Conservation (phyloP, 192 early-diverging fungal species). For the Coemansia sp. region DNA sequence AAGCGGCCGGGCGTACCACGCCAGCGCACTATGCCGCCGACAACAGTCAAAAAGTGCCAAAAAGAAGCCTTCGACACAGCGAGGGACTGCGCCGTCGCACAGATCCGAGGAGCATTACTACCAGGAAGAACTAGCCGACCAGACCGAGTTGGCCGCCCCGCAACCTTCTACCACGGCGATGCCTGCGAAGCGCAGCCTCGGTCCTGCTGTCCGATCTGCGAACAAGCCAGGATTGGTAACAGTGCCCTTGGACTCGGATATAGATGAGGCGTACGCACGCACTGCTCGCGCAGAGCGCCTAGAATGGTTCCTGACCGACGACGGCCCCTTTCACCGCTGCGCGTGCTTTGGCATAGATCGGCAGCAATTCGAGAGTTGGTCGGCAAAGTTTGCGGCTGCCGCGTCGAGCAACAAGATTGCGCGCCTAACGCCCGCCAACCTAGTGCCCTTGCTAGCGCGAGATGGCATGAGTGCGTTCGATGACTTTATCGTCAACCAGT, state of each 20-base stretch:
- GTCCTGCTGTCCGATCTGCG: not conserved
- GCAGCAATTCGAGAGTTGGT: slow-evolving; percentile 29
- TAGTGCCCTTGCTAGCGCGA: slow-evolving; percentile 29
- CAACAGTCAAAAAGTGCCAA: not conserved
- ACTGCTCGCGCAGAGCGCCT: slow-evolving; percentile 11
- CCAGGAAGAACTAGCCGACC: not conserved
- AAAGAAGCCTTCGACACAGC: not conserved
- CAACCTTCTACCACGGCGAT: not conserved
- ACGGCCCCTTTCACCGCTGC: slow-evolving; percentile 23
- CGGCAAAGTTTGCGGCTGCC: slow-evolving; percentile 18
- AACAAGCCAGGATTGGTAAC: not conserved
- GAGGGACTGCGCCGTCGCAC: not conserved
- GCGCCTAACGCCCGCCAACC: slow-evolving; percentile 17
- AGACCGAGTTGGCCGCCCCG: not conserved
- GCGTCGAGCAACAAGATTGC: slow-evolving; percentile 24
- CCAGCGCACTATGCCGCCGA: not conserved
- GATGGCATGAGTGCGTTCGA: slow-evolving; percentile 20
- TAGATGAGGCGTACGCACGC: slow-evolving; percentile 37
- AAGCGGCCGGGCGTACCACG: not conserved
- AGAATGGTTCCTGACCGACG: slow-evolving; percentile 7
- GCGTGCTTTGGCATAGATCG: slow-evolving; percentile 43
- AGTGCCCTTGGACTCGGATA: slow-evolving; percentile 34
- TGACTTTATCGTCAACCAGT: slow-evolving; percentile 37
- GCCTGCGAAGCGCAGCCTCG: not conserved
- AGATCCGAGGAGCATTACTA: not conserved